Evolutionary conservation across 441 rosid genomes (phyloP).

Genomic region (Gossypium schwendimanii): DNA sequence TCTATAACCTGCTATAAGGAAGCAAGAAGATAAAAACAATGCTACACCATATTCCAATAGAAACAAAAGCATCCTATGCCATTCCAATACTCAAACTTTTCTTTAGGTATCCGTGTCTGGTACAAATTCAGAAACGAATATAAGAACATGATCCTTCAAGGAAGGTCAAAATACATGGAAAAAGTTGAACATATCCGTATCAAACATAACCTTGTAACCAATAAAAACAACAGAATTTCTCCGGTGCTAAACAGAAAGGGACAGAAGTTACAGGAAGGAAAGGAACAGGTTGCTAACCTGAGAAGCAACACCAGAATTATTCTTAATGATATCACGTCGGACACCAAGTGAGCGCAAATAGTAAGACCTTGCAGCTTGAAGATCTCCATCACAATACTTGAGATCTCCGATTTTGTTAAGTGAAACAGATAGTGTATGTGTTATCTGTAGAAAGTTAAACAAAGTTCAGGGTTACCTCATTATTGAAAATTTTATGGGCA

Average conservation of each 20-base stretch:
- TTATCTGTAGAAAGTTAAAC: conserved; percentile 45
- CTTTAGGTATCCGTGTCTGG: too few relatives aligned
- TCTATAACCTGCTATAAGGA: conserved; percentile 51
- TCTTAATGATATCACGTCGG: conserved; percentile 65
- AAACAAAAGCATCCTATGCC: too few relatives aligned
- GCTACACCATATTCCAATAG: neutral
- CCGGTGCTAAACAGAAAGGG: neutral
- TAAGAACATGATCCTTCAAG: neutral
- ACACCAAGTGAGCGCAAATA: conserved; percentile 70
- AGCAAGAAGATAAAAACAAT: neutral
- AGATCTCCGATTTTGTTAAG: conserved; percentile 95
- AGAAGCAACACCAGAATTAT: conserved; percentile 48
- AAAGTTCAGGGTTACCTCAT: neutral
- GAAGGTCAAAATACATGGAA: neutral
- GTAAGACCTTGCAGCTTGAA: conserved; percentile 75
- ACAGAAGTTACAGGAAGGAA: neutral
- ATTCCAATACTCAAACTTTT: too few relatives aligned
- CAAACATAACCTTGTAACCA: neutral
- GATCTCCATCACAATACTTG: conserved; percentile 76
- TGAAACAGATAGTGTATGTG: conserved; percentile 89
- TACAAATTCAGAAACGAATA: too few relatives aligned
- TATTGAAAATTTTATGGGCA: conserved; percentile 1
- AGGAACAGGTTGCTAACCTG: conserved; percentile 45
- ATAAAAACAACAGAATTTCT: neutral
- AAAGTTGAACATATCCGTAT: neutral